Evolutionary conservation across 192 early-diverging fungal genomes (phyloP).

Genomic region (Rhizophagus clarus): DNA sequence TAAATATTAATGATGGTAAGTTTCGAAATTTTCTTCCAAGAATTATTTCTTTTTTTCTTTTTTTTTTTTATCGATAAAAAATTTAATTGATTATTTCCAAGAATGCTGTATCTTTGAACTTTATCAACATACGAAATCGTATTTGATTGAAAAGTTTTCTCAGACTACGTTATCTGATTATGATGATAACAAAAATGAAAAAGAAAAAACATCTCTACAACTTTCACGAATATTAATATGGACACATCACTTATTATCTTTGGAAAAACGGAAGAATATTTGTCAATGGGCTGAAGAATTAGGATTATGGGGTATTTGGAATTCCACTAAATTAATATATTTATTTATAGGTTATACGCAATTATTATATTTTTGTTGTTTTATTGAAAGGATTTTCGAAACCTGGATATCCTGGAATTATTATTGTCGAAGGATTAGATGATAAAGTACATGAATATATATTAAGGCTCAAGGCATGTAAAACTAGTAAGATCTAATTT

Average conservation of each 20-base stretch:
- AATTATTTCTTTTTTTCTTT: too few relatives aligned
- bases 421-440: slow-evolving; percentile 14
- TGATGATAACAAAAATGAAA: background rate
- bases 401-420: slow-evolving; percentile 16
- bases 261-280: slow-evolving; percentile 2
- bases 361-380: too few relatives aligned
- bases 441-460: slow-evolving; percentile 7
- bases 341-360: background rate
- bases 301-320: background rate
- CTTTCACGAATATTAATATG: slow-evolving; percentile 11
- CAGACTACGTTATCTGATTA: too few relatives aligned
- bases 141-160: background rate
- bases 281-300: slow-evolving; percentile 17
- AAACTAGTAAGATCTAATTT: background rate
- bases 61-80: background rate
- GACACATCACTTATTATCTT: slow-evolving; percentile 12
- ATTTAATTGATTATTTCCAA: background rate
- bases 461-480: background rate
- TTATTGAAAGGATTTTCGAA: slow-evolving; percentile 1
- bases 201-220: background rate
- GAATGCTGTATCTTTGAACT: slow-evolving; percentile 10
- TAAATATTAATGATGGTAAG: too few relatives aligned
- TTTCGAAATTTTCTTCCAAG: background rate
- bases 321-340: background rate
- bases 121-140: slow-evolving; percentile 20